Evolutionary conservation across 257 asterid species (phyloP), one percentile per base, ranked within the genome.

Genomic region (Penstemon davidsonii): DNA sequence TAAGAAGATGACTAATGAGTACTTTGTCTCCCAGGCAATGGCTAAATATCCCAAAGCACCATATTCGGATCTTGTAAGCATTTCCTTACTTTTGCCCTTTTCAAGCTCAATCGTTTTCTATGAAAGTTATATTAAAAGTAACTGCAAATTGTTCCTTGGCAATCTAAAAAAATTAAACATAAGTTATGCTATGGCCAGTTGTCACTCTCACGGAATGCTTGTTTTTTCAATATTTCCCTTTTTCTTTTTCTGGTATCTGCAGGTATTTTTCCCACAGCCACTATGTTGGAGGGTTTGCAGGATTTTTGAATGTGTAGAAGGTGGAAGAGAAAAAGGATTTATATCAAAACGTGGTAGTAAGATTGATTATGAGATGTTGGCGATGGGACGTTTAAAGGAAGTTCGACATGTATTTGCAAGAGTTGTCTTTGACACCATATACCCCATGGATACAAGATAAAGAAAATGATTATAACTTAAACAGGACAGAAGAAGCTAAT

Each of bases 371-470:
- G 97, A 90, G 77, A 53, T 74, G 80, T 78, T 93, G 74, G 89
- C 84, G 46, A 50, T 74, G 72, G 99, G 99, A 76, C 79, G 89
- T 69, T 69, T 85, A 69, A 83, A 60, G 69, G 99, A 93, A 87
- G 87, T 90, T 39, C 80, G 96, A n/a, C 96, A 90, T 76, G 85
- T 83, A 43, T 90, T 93, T 76, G 96, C 99, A 7, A 87, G 96
- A 75, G 85, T 93, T 51, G 92, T 93, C 50, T 88, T 93, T 57
- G 99, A 93, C 72, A 87, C 97, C 56, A 52, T 90, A 61, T 93
- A 81, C 82, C 97, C 99, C 65, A 67, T 84, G 45, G 76, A 74
- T 51, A 38, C 57, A 70, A 38, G 68, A 76, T 46, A 66, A 39
- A 18, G 70, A 45, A 64, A 44, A 19, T 51, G 67, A 72, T 69